Base-by-base conservation (phyloP, 2,329 filamentous ascomycete species). In the Blastomyces gilchristii region DNA sequence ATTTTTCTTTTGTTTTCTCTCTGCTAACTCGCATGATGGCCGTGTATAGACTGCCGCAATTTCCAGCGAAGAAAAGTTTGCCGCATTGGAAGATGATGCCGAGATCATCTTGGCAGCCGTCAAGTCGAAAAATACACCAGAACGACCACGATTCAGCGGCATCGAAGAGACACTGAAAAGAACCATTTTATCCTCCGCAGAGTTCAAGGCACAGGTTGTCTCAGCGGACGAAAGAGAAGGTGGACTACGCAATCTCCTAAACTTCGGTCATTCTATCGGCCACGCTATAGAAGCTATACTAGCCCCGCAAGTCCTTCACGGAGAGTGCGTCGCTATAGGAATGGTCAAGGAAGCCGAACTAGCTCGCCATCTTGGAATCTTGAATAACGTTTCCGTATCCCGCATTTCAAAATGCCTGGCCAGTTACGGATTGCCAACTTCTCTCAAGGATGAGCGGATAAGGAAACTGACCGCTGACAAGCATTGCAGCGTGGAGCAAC, bases 331-430 rank as follows among this genome's bases (percentile, higher is more conserved):
- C 12, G 91, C 94, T 28, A 96, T 99, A 69, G 94, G 94, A 34
- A 99, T 99, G 94, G 90, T 97, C 64, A 96, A 95, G 74, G 94
- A 99, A 76, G 94, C 93, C 12, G 94, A 97, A 75, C 80, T 99
- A 62, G 90, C 94, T 31, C 88, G 94, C 63, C 90, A 92, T 74
- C 82, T 99, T 1, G 94, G 94, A 50, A 83, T 96, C 22, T 79
- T 99, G 39, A 87, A 88, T 60, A 90, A 90, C 6, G 89, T 89
- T 62, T 94, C 93, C 41, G 92, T 99, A 14, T 90, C 94, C 11
- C 87, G 94, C 63, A 80, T 99, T 60, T 85, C 88, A 62, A 97
- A 97, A 76, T 97, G 92, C 77, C 91, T 99, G 68, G 85, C 91
- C n/a, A 92, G 89, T 75, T 99, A 96, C 72, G 90, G 89, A 56